Percentiles rank a stretch among this genome's conserved stretches.
phyloP scores from a whole-genome alignment of 1,284 basidiomycete genomes.

The Dichomitus squalens region DNA sequence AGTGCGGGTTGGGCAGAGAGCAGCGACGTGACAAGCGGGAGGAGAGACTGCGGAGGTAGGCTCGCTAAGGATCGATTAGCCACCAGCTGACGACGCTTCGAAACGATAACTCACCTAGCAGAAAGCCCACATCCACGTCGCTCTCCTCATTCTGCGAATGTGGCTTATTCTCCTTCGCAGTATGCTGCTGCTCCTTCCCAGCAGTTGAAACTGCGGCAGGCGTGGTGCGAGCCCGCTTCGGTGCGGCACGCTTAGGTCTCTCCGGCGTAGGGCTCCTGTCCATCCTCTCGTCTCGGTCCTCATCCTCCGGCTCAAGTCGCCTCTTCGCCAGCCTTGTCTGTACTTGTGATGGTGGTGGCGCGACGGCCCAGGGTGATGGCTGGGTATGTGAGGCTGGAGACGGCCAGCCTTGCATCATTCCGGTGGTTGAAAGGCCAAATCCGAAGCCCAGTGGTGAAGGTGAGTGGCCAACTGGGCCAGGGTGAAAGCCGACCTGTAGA shows the following conservation, averaged over 20 bases:
- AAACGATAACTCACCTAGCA: constrained; percentile 58
- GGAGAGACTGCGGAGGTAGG: constrained; percentile 69
- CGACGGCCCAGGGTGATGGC: constrained; percentile 24
- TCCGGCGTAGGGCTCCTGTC: constrained; percentile 82
- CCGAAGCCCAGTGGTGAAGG: constrained; percentile 71
- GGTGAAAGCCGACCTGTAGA: constrained; percentile 65
- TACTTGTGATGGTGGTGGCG: constrained; percentile 29
- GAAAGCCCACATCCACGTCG: constrained; percentile 76
- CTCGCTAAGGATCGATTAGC: constrained; percentile 50
- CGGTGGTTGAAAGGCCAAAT: constrained; percentile 56
- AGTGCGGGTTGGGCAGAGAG: constrained; percentile 65
- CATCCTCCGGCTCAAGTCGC: constrained; percentile 61
- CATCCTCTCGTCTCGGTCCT: constrained; percentile 66
- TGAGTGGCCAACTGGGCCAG: constrained; percentile 60
- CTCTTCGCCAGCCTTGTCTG: constrained; percentile 57
- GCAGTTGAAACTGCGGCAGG: constrained; percentile 29
- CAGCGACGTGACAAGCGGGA: constrained; percentile 70
- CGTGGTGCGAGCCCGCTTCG: constrained; percentile 63
- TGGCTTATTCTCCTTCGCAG: constrained; percentile 48
- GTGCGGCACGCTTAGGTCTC: constrained; percentile 62
- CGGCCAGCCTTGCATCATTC: constrained; percentile 41
- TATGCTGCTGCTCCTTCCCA: constrained; percentile 26
- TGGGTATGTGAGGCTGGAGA: constrained; percentile 25
- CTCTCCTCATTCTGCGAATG: constrained; percentile 43
- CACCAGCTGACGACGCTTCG: neutral